Evolutionary conservation across 1,284 basidiomycete genomes (phyloP), one percentile per base, ranked within the genome.

Genomic region (Heterobasidion occidentale): DNA sequence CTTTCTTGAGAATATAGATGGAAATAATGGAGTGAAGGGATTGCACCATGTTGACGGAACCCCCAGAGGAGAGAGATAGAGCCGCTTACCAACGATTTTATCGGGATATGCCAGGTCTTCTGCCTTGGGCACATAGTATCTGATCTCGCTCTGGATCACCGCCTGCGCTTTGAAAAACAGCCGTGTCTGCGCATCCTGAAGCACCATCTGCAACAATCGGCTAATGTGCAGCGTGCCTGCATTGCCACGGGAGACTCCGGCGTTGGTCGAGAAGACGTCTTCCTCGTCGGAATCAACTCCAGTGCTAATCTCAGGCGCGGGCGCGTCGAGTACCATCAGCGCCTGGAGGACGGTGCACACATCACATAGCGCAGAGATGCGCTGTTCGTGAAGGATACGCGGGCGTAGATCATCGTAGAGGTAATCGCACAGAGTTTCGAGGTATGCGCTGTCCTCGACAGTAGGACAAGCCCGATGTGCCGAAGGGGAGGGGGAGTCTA

Each of bases 311-410:
- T 42, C 38, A 42, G n/a, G 38, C 12, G 72, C 72, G 0, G 78
- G 75, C 19, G 86, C 74, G 64, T 95, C 92, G 38, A 94, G 82
- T 2, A 95, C 90, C 91, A 97, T 96, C 46, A 97, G 77, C 0
- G 93, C 94, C 69, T 94, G 91, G 1, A 97, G 76, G 19, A 97
- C 92, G 0, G 92, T 96, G 74, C 94, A 97, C 35, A 97, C 90
- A 70, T 94, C 90, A 65, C 93, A 94, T 1, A 98, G 82, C 0
- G 86, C 85, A 1, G 87, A 87, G 50, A 98, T 81, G 6, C 87
- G 84, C 0, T 87, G 86, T 67, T 97, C 94, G 64, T 97, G 94
- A 1, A 97, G 79, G 62, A 97, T 96, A 7, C 93, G 85, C 5
- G 94, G 94, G 1, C 94, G 87, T 3, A 97, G 81, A 62, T 94